These are phyloP conservation scores for Solanum clarkiae DNA, from an alignment of 257 asterid genomes.

Conservation along the genomic window DNA sequence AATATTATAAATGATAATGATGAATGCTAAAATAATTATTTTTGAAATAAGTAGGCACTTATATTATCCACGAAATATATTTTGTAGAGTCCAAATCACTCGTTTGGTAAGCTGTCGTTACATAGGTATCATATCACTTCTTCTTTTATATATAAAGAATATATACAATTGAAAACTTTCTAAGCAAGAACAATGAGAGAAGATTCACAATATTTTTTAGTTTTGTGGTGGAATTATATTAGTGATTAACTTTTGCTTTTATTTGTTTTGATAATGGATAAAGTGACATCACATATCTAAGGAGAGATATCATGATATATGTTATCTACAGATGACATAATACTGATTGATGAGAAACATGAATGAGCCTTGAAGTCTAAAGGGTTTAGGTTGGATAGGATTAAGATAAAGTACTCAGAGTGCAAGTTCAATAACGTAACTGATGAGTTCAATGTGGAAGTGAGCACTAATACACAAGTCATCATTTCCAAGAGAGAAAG, in stretches of 20 bases:
- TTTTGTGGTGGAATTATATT: too few relatives aligned
- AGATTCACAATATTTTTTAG: too few relatives aligned
- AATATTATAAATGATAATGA: not conserved
- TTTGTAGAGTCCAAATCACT: not conserved
- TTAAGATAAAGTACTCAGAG: not conserved
- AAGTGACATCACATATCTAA: not conserved
- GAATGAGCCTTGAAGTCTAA: not conserved
- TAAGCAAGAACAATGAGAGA: not conserved
- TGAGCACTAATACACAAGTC: not conserved
- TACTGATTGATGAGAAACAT: not conserved
- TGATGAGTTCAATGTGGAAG: not conserved
- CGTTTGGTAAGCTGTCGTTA: not conserved
- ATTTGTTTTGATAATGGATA: not conserved
- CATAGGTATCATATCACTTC: not conserved
- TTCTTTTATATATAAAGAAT: not conserved
- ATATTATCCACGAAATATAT: not conserved
- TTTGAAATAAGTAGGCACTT: not conserved
- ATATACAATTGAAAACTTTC: too few relatives aligned
- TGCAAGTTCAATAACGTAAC: not conserved
- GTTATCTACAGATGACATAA: too few relatives aligned
- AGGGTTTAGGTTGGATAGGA: not conserved
- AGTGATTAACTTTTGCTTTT: not conserved
- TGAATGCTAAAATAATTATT: not conserved
- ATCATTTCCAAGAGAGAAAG: not conserved
- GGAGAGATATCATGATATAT: not conserved